Evolutionary conservation across 495 filamentous ascomycete species (phyloP).

Genomic region (Penicillium cinerascens): DNA sequence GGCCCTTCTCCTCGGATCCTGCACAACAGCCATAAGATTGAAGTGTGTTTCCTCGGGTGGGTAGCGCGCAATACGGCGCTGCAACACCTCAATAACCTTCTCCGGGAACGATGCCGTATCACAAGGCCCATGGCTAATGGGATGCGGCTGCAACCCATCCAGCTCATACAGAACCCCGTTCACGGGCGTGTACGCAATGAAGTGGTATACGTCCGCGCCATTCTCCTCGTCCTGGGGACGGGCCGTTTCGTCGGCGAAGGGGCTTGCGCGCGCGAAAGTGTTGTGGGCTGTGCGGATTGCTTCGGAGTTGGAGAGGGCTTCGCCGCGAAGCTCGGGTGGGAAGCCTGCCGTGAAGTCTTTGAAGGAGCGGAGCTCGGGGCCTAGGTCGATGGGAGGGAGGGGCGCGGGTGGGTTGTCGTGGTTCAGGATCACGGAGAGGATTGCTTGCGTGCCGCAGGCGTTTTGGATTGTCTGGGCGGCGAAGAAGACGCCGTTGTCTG

Average conservation of each 20-base stretch:
- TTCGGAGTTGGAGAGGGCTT: slow-evolving; percentile 67
- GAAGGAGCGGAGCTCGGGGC: slow-evolving; percentile 67
- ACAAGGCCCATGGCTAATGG: slow-evolving; percentile 82
- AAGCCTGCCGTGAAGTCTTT: slow-evolving; percentile 88
- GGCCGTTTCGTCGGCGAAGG: slow-evolving; percentile 86
- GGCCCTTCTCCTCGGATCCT: slow-evolving; percentile 72
- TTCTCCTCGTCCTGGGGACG: slow-evolving; percentile 54
- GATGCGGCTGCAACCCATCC: slow-evolving; percentile 88
- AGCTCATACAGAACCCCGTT: slow-evolving; percentile 84
- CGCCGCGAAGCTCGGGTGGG: slow-evolving; percentile 71
- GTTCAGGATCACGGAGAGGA: slow-evolving; percentile 90
- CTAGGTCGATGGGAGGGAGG: slow-evolving; percentile 37
- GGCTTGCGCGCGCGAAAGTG: slow-evolving; percentile 79
- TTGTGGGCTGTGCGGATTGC: slow-evolving; percentile 91
- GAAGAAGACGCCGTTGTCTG: slow-evolving; percentile 78
- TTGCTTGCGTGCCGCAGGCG: slow-evolving; percentile 94
- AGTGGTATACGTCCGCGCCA: slow-evolving; percentile 83
- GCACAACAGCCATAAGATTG: slow-evolving; percentile 89
- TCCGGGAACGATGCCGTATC: slow-evolving; percentile 66
- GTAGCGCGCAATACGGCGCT: slow-evolving; percentile 79
- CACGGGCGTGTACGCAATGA: slow-evolving; percentile 89
- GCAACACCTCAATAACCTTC: slow-evolving; percentile 82
- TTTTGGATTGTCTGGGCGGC: slow-evolving; percentile 98
- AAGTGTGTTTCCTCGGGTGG: slow-evolving; percentile 86
- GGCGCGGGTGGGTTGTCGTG: slow-evolving; percentile 46